A percentile compares a stretch with the other conserved stretches of the same genome.
phyloP scores from a whole-genome alignment of 2,329 filamentous ascomycete species.

The Phialophora verrucosa region DNA sequence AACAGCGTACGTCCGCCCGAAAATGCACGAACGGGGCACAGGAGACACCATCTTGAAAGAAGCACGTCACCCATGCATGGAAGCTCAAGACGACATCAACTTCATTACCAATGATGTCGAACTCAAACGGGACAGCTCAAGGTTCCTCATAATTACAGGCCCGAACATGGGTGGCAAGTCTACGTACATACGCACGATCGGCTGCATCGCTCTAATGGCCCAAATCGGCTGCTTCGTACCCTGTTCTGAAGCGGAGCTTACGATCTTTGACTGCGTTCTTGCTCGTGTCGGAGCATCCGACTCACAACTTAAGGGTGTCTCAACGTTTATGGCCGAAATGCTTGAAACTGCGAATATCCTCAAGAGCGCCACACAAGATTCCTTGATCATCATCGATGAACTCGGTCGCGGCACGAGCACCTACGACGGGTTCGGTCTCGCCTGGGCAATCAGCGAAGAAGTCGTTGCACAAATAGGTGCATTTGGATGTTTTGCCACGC shows the following conservation, averaged over 20 bases:
- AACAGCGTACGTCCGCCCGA: conserved; percentile 87
- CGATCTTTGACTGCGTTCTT: conserved; percentile 95
- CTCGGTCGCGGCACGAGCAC: conserved; percentile 95
- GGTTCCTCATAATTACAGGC: conserved; percentile 95
- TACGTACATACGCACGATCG: conserved; percentile 96
- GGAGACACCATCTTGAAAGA: conserved; percentile 90
- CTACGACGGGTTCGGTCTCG: conserved; percentile 97
- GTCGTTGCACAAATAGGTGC: conserved; percentile 95
- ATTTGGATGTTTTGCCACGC: conserved; percentile 93
- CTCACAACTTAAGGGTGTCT: conserved; percentile 95
- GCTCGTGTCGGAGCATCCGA: conserved; percentile 95
- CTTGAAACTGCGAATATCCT: conserved; percentile 97
- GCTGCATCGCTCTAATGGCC: conserved; percentile 95
- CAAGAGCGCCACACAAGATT: conserved; percentile 93
- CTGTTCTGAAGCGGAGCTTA: conserved; percentile 85
- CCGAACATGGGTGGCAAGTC: conserved; percentile 99
- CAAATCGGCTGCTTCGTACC: conserved; percentile 97
- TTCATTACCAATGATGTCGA: conserved; percentile 98
- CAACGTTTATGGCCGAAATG: conserved; percentile 99
- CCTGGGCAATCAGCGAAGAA: conserved; percentile 98
- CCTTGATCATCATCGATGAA: conserved; percentile 97
- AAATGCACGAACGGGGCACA: conserved; percentile 83
- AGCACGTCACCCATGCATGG: conserved; percentile 94
- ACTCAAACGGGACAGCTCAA: conserved; percentile 76
- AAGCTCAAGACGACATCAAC: conserved; percentile 97